These are phyloP conservation scores for Iodosphaeria phyllophila DNA, from an alignment of 2,329 filamentous ascomycete genomes.

Conservation along the genomic window DNA sequence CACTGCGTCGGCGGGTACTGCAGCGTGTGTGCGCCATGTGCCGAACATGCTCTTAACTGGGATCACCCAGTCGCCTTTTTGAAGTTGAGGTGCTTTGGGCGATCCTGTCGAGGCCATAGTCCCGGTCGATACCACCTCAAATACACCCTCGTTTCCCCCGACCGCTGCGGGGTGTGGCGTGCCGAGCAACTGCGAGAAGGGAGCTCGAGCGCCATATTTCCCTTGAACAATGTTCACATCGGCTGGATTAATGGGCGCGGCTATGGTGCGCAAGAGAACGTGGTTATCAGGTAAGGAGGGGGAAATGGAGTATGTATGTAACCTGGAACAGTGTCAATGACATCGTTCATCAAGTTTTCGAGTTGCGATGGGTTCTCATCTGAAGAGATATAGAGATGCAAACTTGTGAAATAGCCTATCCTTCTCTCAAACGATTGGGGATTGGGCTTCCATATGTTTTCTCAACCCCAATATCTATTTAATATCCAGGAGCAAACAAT, in stretches of 20 bases:
- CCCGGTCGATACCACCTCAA: slow-evolving; percentile 49
- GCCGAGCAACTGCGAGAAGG: slow-evolving; percentile 57
- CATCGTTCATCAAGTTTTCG: slow-evolving; percentile 1
- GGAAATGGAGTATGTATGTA: slow-evolving; percentile 62
- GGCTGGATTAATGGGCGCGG: slow-evolving; percentile 85
- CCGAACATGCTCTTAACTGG: slow-evolving; percentile 70
- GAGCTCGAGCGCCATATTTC: slow-evolving; percentile 74
- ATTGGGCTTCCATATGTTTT: no score
- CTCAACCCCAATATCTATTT: no score
- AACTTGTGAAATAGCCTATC: no score
- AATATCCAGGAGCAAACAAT: background rate
- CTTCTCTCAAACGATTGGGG: no score
- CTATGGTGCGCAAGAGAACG: slow-evolving; percentile 71
- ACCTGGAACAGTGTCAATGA: slow-evolving; percentile 3
- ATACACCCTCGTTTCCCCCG: slow-evolving; percentile 82
- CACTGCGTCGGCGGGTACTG: slow-evolving; percentile 28
- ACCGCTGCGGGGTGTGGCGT: slow-evolving; percentile 60
- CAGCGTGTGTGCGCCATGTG: slow-evolving; percentile 86
- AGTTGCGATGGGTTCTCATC: no score
- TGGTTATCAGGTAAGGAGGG: slow-evolving; percentile 45
- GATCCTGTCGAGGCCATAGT: no score
- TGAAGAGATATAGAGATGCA: no score
- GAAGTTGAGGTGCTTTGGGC: no score
- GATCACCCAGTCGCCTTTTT: slow-evolving; percentile 83
- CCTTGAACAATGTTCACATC: slow-evolving; percentile 98